Evolutionary conservation across 2,329 filamentous ascomycete species (phyloP), one percentile per base, ranked within the genome.

Genomic region (Lachnellula occidentalis): DNA sequence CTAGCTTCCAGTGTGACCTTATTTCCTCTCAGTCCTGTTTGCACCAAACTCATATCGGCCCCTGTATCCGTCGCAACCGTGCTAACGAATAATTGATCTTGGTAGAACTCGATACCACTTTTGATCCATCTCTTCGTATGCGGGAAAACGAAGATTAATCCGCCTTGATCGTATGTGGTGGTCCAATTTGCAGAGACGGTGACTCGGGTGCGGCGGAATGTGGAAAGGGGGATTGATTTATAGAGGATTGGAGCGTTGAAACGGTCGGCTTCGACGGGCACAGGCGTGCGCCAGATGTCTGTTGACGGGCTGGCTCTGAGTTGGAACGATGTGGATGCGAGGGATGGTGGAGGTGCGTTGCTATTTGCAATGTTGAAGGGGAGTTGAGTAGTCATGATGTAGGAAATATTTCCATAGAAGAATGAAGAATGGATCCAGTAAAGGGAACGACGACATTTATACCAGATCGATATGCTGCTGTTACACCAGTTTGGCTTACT

Each of bases 201-300:
- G 41, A 87, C 74, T 24, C 77, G 73, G 22, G 82, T 82, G 7
- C 81, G 80, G 61, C 77, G 73, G 75, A 92, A 90, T 21, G 73
- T 66, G n/a, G 73, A 68, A 7, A 88, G 71, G 1, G 76, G 73
- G 4, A 64, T 34, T 5, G 42, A 41, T 34, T 64, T 63, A 57
- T 62, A 66, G 46, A 66, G 52, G 3, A 62, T 59, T 5, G 63
- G 63, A 9, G 63, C 86, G 64, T 80, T 86, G 74, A 88, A 89
- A 60, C 79, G 74, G 55, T 84, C 46, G 22, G 56, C 47, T 75
- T 14, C 78, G 80, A n/a, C 76, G 72, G 0, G 86, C 14, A 39
- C 86, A 0, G 85, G 83, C 68, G 89, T 89, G 68, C 86, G 83
- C 88, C 88, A 92, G 67, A 91, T 81, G 70, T 92, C 88, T 36